Base-by-base conservation (phyloP, 2,329 filamentous ascomycete species). In the Colletotrichum musicola region DNA sequence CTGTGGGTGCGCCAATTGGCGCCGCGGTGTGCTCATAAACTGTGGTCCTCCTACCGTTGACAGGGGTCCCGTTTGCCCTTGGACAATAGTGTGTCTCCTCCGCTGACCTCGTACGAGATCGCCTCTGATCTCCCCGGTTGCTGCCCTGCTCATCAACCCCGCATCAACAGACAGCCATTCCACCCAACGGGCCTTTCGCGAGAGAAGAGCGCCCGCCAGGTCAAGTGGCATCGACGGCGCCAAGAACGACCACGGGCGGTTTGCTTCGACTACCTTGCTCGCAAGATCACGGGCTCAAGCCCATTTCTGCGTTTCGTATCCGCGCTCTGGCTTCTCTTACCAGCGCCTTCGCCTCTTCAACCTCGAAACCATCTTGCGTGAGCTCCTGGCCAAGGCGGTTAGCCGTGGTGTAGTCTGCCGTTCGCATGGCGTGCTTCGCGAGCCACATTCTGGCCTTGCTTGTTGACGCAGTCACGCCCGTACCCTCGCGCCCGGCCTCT, bases 391-490 rank as follows among this genome's bases (percentile, higher is more conserved):
- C 95, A 49, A 98, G 82, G 71, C 93, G 89, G 80, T 92, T 92
- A 4, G 94, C 93, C 20, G 92, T 88, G 38, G 86, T 84, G 74
- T 93, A 93, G 78, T 97, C 94, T 46, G 90, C 90, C 12, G 87
- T 88, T 44, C 88, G 86, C 82, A 97, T 92, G 13, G 94, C 92
- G 81, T 91, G 92, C 64, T 90, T 89, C 16, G 96, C 96, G 64
- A 99, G 88, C 96, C 96, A 99, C 85, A 98, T 89, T 22, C 96
- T 88, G 6, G 96, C 96, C 76, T 94, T 97, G 73, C 93, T 96
- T 7, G 96, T 99, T 18, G 95, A 94, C 4, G 91, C 90, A 6
- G 95, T 98, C 1, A 98, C 95, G 0, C 95, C 95, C 0, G 93
- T 93, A 0, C 94, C 88, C 66, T 88, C 83, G 55, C 77, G 76